Percentiles rank a stretch among this genome's conserved stretches.
Conservation (phyloP, 2,329 filamentous ascomycete species). For the Fusarium begoniae region DNA sequence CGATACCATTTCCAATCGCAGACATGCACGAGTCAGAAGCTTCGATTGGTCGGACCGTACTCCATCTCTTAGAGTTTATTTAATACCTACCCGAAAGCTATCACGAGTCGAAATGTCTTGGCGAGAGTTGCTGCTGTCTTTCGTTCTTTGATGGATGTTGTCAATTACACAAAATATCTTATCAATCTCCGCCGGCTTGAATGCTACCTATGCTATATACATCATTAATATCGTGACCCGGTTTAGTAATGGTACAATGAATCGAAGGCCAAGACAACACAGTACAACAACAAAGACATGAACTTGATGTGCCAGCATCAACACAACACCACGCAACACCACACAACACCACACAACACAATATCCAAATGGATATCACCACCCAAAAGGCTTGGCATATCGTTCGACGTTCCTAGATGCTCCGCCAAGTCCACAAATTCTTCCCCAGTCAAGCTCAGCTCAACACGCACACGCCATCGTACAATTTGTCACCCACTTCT, state of each 20-base stretch:
- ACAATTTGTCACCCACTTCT: not conserved
- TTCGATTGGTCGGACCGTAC: not conserved
- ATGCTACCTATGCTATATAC: not conserved
- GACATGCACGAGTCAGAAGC: not conserved
- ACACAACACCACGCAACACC: not conserved
- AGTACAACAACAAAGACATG: not conserved
- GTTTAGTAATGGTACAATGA: conserved; percentile 19
- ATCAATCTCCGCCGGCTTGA: not conserved
- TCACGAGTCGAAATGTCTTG: not conserved
- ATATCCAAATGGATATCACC: not conserved
- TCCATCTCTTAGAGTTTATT: not conserved
- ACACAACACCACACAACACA: not conserved
- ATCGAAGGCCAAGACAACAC: not conserved
- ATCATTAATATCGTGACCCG: conserved; percentile 26
- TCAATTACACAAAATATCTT: not conserved
- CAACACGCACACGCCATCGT: not conserved
- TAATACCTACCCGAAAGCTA: not conserved
- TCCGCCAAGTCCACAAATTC: conserved; percentile 30
- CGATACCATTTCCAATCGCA: not conserved
- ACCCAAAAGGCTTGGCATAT: not conserved
- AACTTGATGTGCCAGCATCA: not conserved
- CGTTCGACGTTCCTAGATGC: conserved; percentile 1
- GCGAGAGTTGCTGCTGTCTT: not conserved
- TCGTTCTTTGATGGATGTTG: not conserved
- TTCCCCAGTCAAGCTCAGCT: conserved; percentile 9